These are phyloP conservation scores for Sugiyamaella boreocaroliniensis DNA, from an alignment of 805 yeast species.

Conservation along the genomic window DNA sequence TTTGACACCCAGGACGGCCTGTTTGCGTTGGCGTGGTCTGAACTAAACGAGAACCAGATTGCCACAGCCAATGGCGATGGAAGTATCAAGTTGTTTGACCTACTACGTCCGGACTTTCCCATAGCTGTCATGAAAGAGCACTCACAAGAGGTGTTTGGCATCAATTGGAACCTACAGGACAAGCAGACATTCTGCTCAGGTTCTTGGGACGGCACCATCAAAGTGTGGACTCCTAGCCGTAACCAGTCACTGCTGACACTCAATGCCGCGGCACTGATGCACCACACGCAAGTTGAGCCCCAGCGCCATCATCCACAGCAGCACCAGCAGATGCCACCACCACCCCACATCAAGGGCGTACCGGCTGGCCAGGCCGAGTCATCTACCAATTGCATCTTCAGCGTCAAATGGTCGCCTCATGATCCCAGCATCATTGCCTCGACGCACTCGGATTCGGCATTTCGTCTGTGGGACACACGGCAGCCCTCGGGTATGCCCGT, in stretches of 20 bases:
- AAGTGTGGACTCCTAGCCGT: conserved; percentile 34
- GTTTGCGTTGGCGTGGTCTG: conserved; percentile 87
- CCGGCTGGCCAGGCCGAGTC: conserved; percentile 14
- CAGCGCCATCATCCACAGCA: conserved; percentile 9
- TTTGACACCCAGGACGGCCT: conserved; percentile 94
- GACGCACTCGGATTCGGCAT: conserved; percentile 66
- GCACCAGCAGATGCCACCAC: conserved; percentile 25
- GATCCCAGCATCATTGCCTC: conserved; percentile 61
- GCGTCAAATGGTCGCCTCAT: conserved; percentile 79
- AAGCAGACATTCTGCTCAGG: conserved; percentile 65
- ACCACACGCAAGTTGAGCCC: conserved; percentile 10
- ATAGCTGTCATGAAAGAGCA: conserved; percentile 51
- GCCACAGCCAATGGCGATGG: conserved; percentile 89
- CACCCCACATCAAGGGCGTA: conserved; percentile 7
- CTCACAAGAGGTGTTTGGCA: conserved; percentile 61
- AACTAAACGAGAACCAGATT: conserved; percentile 79
- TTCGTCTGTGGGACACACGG: conserved; percentile 79
- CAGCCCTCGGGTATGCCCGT: conserved; percentile 17
- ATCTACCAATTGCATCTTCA: conserved; percentile 58
- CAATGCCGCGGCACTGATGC: conserved; percentile 17
- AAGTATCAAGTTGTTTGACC: conserved; percentile 72
- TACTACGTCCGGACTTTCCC: conserved; percentile 33
- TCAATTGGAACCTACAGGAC: conserved; percentile 67
- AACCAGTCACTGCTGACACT: conserved; percentile 16
- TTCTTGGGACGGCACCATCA: conserved; percentile 90